A percentile compares a stretch with the other conserved stretches of the same genome.
Conservation (phyloP, 306 rosid genomes). For the Quercus dentata region DNA sequence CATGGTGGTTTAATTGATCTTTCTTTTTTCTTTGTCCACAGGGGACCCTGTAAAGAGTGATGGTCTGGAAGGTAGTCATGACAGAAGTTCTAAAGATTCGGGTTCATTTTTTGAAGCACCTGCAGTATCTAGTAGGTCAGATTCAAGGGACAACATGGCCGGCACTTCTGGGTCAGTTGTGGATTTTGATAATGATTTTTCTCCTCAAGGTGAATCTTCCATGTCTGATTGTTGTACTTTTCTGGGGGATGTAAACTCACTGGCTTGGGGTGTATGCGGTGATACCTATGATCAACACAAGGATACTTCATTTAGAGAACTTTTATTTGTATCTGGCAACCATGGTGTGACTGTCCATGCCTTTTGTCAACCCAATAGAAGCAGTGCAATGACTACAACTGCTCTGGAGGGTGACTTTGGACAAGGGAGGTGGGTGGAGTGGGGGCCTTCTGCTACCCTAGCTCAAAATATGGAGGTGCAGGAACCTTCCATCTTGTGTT, state of each 20-base stretch:
- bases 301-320: constrained; percentile 64
- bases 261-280: constrained; percentile 77
- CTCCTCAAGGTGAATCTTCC: constrained; percentile 38
- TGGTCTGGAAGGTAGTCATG: constrained; percentile 26
- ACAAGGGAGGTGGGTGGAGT: constrained; percentile 84
- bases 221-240: constrained; percentile 40
- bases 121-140: constrained; percentile 29
- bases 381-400: constrained; percentile 23
- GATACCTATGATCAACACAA: constrained; percentile 62
- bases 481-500: constrained; percentile 33
- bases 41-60: constrained; percentile 36
- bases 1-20: not conserved
- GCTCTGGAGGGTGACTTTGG: constrained; percentile 40
- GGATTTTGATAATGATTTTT: constrained; percentile 29
- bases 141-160: constrained; percentile 39
- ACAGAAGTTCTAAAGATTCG: constrained; percentile 23
- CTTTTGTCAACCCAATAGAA: constrained; percentile 41
- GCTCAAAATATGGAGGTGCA: constrained; percentile 33
- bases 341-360: constrained; percentile 82
- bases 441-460: constrained; percentile 57
- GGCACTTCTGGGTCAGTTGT: constrained; percentile 43
- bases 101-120: constrained; percentile 35
- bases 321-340: constrained; percentile 77
- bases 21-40: constrained; percentile 33
- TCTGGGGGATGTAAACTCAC: constrained; percentile 72